A percentile compares a stretch with the other conserved stretches of the same genome.
phyloP scores from a whole-genome alignment of 2,329 filamentous ascomycete genomes.

The Akanthomyces lecanii region DNA sequence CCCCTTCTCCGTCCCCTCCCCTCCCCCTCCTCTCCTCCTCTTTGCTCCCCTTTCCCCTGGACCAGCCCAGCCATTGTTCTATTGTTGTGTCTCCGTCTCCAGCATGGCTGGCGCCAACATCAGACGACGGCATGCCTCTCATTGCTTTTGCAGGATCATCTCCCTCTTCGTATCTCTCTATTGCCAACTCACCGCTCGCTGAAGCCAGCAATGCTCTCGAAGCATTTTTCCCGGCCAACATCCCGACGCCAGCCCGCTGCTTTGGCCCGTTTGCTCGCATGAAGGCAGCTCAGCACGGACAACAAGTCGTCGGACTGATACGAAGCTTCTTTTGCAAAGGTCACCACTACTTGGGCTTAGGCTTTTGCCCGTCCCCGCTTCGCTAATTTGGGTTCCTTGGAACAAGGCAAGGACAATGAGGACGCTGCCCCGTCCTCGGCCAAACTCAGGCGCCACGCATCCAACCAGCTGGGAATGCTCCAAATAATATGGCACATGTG shows the following conservation, averaged over 20 bases:
- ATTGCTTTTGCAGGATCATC: not conserved
- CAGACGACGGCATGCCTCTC: not conserved
- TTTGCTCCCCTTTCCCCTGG: not conserved
- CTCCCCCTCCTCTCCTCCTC: not conserved
- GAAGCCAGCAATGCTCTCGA: not conserved
- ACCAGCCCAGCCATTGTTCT: not conserved
- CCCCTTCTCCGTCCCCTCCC: not conserved
- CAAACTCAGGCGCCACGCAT: not conserved
- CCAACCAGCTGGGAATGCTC: not conserved
- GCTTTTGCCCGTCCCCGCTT: not conserved
- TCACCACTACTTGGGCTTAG: not conserved
- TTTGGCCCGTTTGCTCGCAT: not conserved
- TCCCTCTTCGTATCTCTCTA: not conserved
- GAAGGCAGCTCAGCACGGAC: conserved; percentile 3
- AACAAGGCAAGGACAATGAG: not conserved
- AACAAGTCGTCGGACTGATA: not conserved
- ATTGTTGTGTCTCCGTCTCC: conserved; percentile 2
- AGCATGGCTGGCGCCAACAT: not conserved
- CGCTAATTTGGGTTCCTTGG: not conserved
- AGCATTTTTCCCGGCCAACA: not conserved
- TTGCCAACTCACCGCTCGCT: not conserved
- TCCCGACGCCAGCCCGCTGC: not conserved
- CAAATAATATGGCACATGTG: not conserved
- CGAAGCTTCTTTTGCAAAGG: not conserved
- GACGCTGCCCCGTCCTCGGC: not conserved